Conservation (phyloP, 1,284 basidiomycete genomes). For the Boletus sp. region DNA sequence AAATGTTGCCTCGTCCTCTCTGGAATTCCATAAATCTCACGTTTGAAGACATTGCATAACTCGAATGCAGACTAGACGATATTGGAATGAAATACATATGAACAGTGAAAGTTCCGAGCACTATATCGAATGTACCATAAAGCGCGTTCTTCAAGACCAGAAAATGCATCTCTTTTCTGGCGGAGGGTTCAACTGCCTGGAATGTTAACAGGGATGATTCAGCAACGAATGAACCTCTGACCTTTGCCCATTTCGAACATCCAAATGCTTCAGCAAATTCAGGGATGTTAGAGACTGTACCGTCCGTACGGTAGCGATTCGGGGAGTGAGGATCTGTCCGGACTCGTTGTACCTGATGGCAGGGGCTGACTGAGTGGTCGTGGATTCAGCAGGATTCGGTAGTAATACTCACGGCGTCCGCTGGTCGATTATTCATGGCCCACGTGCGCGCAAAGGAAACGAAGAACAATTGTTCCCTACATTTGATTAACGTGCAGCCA, state of each 20-base stretch:
- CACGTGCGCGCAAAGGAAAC: constrained; percentile 79
- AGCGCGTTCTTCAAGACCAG: constrained; percentile 45
- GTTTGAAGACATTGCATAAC: background rate
- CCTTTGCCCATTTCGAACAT: constrained; percentile 68
- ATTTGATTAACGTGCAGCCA: background rate
- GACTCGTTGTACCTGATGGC: constrained; percentile 63
- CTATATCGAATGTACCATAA: constrained; percentile 8
- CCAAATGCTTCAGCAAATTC: constrained; percentile 78
- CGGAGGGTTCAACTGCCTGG: constrained; percentile 59
- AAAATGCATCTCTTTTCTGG: constrained; percentile 63
- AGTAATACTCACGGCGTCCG: constrained; percentile 52
- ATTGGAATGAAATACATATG: constrained; percentile 20
- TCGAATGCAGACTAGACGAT: background rate
- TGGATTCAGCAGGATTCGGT: background rate
- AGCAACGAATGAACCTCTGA: constrained; percentile 23
- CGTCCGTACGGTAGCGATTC: constrained; percentile 72
- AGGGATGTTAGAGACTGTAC: constrained; percentile 76
- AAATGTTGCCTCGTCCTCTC: background rate
- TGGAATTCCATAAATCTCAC: background rate
- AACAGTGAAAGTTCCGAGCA: constrained; percentile 10
- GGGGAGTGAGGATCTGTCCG: constrained; percentile 89
- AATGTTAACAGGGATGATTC: constrained; percentile 9
- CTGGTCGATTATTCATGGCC: constrained; percentile 72
- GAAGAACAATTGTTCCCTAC: constrained; percentile 87
- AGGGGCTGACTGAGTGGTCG: constrained; percentile 18